phyloP scores from a whole-genome alignment of 176 grass and related monocot genomes.

The Miscanthus lutarioriparius region DNA sequence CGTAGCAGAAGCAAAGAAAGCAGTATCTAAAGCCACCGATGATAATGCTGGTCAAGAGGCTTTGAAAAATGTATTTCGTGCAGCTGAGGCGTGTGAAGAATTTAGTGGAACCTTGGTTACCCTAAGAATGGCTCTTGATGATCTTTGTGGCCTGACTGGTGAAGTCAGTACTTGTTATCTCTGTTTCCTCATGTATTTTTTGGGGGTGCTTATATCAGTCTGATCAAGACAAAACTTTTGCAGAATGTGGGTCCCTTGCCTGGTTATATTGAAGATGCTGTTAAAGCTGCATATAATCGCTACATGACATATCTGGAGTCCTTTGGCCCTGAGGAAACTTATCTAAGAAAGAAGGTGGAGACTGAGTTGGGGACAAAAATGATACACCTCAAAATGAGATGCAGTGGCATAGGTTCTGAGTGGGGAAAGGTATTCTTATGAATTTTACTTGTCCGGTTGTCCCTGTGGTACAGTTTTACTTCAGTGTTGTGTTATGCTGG shows the following conservation, averaged over 20 bases:
- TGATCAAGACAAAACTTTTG: conserved; percentile 39
- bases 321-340: conserved; percentile 68
- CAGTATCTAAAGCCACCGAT: conserved; percentile 64
- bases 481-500: not conserved
- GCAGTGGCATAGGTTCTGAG: conserved; percentile 84
- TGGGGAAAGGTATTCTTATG: conserved; percentile 68
- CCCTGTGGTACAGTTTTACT: not conserved
- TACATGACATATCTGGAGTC: conserved; percentile 88
- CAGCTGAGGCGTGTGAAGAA: conserved; percentile 86
- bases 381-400: conserved; percentile 99
- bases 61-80: conserved; percentile 74
- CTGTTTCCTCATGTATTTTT: conserved; percentile 9
- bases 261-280: conserved; percentile 80
- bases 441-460: not conserved
- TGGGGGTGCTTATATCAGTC: conserved; percentile 3
- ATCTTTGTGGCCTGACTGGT: conserved; percentile 73
- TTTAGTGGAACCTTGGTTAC: conserved; percentile 71
- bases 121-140: conserved; percentile 94
- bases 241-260: conserved; percentile 84
- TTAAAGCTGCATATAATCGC: conserved; percentile 74
- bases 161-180: conserved; percentile 55
- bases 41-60: conserved; percentile 69
- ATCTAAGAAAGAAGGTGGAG: conserved; percentile 88
- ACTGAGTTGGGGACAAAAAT: conserved; percentile 93
- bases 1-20: conserved; percentile 67